These are phyloP conservation scores for Sugiyamaella smithiae DNA, from an alignment of 805 yeast genomes.

Conservation along the genomic window DNA sequence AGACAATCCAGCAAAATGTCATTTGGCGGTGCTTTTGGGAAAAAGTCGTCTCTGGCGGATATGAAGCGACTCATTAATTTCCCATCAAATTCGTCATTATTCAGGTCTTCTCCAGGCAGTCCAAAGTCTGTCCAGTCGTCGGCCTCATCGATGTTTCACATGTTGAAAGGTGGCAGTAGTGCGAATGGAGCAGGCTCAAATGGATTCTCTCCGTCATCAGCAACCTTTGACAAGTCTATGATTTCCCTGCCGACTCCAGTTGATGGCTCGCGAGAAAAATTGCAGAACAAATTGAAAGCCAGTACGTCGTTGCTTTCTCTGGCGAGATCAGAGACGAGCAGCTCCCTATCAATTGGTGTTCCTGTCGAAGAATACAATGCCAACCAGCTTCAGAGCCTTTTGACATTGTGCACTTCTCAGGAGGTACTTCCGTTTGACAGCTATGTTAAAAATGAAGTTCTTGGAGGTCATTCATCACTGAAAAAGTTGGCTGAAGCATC, in stretches of 20 bases:
- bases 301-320: slow-evolving; percentile 49
- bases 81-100: slow-evolving; percentile 12
- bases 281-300: slow-evolving; percentile 51
- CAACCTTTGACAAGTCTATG: slow-evolving; percentile 35
- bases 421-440: slow-evolving; percentile 34
- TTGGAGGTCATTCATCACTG: slow-evolving; percentile 28
- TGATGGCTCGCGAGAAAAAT: slow-evolving; percentile 52
- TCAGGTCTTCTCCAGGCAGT: slow-evolving; percentile 5
- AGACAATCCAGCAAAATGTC: slow-evolving; percentile 14
- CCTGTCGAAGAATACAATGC: slow-evolving; percentile 38
- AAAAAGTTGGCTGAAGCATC: slow-evolving; percentile 48
- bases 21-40: slow-evolving; percentile 6
- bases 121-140: slow-evolving; percentile 12
- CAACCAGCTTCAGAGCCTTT: slow-evolving; percentile 34
- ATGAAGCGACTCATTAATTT: slow-evolving; percentile 12
- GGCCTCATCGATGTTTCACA: slow-evolving; percentile 9
- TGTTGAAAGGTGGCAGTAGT: background rate
- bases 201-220: slow-evolving; percentile 1
- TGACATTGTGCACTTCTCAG: slow-evolving; percentile 38
- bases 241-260: slow-evolving; percentile 62
- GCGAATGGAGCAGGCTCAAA: background rate
- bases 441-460: slow-evolving; percentile 25
- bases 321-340: slow-evolving; percentile 20
- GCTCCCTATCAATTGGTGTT: slow-evolving; percentile 30
- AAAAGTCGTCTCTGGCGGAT: slow-evolving; percentile 13